phyloP scores from a whole-genome alignment of 768 basidiomycete genomes.

The Hysterangium stoloniferum region DNA sequence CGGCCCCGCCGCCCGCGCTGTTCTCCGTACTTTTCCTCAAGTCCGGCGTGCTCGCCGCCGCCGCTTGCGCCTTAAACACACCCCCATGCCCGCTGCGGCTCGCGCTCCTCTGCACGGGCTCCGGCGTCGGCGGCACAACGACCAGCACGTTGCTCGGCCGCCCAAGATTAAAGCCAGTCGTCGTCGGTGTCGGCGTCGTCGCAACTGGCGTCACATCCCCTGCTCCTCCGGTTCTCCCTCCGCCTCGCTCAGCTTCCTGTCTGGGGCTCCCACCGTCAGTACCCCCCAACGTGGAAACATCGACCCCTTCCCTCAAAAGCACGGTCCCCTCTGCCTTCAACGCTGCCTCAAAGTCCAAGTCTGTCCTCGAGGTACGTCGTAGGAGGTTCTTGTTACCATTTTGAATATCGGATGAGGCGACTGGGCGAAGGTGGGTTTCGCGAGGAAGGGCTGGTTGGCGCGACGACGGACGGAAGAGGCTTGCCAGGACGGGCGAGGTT shows the following conservation, averaged over 20 bases:
- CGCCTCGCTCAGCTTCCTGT: conserved; percentile 26
- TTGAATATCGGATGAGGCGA: conserved; percentile 43
- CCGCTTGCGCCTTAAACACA: conserved; percentile 80
- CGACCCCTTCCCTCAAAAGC: conserved; percentile 59
- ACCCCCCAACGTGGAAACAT: conserved; percentile 58
- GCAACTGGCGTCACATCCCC: conserved; percentile 26
- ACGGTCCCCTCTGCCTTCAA: conserved; percentile 61
- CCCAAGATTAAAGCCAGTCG: conserved; percentile 13
- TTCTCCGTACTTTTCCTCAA: conserved; percentile 75
- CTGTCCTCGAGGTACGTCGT: conserved; percentile 61
- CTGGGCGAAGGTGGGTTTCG: conserved; percentile 38
- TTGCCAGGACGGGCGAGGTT: conserved; percentile 1
- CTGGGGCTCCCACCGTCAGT: conserved; percentile 36
- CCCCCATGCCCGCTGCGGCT: conserved; percentile 67
- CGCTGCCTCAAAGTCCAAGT: conserved; percentile 78
- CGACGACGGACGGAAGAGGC: conserved; percentile 5
- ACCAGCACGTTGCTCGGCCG: conserved; percentile 17
- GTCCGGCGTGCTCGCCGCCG: conserved; percentile 89
- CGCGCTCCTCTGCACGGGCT: conserved; percentile 52
- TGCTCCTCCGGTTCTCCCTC: conserved; percentile 23
- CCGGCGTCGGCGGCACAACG: conserved; percentile 40
- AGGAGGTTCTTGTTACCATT: conserved; percentile 21
- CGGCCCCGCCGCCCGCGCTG: conserved; percentile 33
- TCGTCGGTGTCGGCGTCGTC: conserved; percentile 20
- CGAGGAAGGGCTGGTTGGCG: not conserved